Conservation (phyloP, 2,329 filamentous ascomycete genomes). For the Pestalotiopsis sp. region DNA sequence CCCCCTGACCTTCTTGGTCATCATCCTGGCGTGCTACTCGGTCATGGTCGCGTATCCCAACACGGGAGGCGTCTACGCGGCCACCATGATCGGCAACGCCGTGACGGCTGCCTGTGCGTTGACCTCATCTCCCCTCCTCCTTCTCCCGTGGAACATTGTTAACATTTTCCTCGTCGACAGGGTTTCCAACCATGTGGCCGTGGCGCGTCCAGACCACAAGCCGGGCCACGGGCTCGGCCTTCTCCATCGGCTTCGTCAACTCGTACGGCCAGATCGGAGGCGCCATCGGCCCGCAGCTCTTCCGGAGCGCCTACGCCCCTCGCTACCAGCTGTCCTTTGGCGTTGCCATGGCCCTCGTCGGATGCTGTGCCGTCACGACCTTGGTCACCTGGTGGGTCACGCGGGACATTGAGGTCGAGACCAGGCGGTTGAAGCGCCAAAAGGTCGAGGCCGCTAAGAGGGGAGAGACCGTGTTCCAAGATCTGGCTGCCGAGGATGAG, state of each 20-base stretch:
- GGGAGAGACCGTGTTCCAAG: conserved; percentile 28
- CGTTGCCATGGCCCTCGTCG: conserved; percentile 46
- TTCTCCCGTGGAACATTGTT: not conserved
- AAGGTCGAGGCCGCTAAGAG: conserved; percentile 42
- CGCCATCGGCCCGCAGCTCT: conserved; percentile 50
- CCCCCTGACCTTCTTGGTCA: conserved; percentile 43
- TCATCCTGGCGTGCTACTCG: conserved; percentile 47
- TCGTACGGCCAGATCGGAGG: conserved; percentile 53
- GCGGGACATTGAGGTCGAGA: conserved; percentile 44
- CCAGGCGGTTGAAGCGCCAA: conserved; percentile 44
- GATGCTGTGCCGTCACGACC: conserved; percentile 42
- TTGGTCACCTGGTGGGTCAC: conserved; percentile 49
- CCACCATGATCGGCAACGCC: conserved; percentile 46
- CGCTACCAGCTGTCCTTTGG: conserved; percentile 47
- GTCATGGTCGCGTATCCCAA: conserved; percentile 48
- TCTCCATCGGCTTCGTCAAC: conserved; percentile 53
- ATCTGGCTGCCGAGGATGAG: conserved; percentile 3
- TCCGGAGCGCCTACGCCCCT: conserved; percentile 45
- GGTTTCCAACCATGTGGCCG: conserved; percentile 55
- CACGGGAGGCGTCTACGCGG: conserved; percentile 49
- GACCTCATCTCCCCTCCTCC: not conserved
- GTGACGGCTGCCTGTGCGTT: conserved; percentile 37
- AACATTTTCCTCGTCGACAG: not conserved
- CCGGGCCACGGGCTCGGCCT: conserved; percentile 50
- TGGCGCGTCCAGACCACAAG: conserved; percentile 52